Percentiles rank a stretch among this genome's conserved stretches.
These are phyloP conservation scores for Bremia lactucae DNA, from an alignment of 352 stramenopile genomes.

Conservation along the genomic window DNA sequence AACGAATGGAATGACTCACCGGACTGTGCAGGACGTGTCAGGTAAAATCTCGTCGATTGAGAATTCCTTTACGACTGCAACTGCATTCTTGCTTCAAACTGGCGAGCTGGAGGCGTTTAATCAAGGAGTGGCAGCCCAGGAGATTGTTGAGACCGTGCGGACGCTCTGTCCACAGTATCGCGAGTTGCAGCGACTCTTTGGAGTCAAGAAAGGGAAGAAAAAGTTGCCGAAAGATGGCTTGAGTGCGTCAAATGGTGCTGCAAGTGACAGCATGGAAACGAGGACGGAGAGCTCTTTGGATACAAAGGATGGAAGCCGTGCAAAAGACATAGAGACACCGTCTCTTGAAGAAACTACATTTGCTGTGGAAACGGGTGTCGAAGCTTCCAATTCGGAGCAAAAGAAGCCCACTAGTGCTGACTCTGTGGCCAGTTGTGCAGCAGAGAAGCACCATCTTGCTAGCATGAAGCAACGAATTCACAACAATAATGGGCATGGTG, in stretches of 20 bases:
- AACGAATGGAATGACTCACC: slow-evolving; percentile 10
- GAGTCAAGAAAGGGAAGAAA: background rate
- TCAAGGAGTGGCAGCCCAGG: slow-evolving; percentile 2
- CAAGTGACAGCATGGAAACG: background rate
- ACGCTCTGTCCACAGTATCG: slow-evolving; percentile 23
- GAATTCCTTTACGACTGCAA: slow-evolving; percentile 12
- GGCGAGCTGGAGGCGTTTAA: slow-evolving; percentile 17
- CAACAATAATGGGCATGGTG: too few relatives aligned
- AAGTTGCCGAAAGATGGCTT: background rate
- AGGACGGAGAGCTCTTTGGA: background rate
- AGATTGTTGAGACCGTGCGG: slow-evolving; percentile 9
- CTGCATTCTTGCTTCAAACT: slow-evolving; percentile 7
- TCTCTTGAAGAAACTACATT: too few relatives aligned
- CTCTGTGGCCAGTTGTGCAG: too few relatives aligned
- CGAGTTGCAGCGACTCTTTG: slow-evolving; percentile 18
- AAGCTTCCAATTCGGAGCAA: too few relatives aligned
- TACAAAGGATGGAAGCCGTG: background rate
- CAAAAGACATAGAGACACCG: background rate
- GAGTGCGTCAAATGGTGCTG: background rate
- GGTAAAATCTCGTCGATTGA: slow-evolving; percentile 9
- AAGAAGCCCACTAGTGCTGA: too few relatives aligned
- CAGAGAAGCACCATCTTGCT: too few relatives aligned
- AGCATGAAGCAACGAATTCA: too few relatives aligned
- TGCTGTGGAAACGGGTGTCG: too few relatives aligned
- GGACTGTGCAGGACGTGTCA: slow-evolving; percentile 8